Conservation (phyloP, 2,329 filamentous ascomycete species). For the Nigrospora oryzae region DNA sequence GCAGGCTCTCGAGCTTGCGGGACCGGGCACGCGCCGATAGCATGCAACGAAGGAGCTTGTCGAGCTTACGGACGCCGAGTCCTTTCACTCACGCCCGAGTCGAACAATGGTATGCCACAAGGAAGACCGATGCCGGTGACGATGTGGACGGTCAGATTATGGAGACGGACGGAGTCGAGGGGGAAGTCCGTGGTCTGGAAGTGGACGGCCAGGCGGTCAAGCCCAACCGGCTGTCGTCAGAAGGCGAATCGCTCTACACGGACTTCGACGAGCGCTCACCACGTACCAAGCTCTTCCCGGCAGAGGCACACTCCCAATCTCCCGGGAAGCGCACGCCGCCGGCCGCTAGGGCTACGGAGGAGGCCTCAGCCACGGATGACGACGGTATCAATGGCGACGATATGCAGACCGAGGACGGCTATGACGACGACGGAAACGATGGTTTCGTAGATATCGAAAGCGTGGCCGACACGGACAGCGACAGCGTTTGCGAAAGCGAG, state of each 20-base stretch:
- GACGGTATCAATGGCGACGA: constrained; percentile 20
- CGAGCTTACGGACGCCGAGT: constrained; percentile 66
- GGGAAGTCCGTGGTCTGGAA: constrained; percentile 1
- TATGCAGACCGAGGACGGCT: constrained; percentile 17
- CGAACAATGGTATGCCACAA: constrained; percentile 42
- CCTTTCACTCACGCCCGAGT: constrained; percentile 65
- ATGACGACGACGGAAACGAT: constrained; percentile 25
- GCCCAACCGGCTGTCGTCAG: neutral
- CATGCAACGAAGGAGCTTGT: constrained; percentile 66
- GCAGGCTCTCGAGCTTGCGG: constrained; percentile 72
- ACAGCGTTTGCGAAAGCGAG: too few species aligned
- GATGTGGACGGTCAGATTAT: constrained; percentile 7
- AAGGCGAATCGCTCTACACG: constrained; percentile 5
- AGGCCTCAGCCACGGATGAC: constrained; percentile 16
- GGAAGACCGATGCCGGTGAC: constrained; percentile 13
- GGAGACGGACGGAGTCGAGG: constrained; percentile 6
- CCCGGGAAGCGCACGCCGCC: neutral
- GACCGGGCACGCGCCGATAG: constrained; percentile 74
- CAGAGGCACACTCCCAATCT: constrained; percentile 4
- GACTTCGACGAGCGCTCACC: constrained; percentile 13
- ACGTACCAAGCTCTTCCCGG: constrained; percentile 11
- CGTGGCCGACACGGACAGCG: constrained; percentile 6
- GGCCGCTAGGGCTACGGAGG: constrained; percentile 11
- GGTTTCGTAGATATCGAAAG: constrained; percentile 23
- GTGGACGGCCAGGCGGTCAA: neutral